These are phyloP conservation scores for Onygenales sp. DNA, from an alignment of 2,329 filamentous ascomycete genomes.

Conservation along the genomic window DNA sequence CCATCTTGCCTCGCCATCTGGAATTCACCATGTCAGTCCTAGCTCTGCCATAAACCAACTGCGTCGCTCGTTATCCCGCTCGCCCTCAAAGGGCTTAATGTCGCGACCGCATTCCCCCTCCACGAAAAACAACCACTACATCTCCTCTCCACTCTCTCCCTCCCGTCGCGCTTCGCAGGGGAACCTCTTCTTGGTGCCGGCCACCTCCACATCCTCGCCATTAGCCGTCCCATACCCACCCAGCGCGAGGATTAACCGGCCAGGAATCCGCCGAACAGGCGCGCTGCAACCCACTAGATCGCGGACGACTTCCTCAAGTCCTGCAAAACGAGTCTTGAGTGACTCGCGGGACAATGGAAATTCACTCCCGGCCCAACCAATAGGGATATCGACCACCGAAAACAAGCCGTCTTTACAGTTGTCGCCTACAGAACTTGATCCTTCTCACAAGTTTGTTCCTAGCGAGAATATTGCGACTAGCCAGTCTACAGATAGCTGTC, in stretches of 20 bases:
- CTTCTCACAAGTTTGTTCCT: background rate
- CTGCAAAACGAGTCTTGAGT: slow-evolving; percentile 66
- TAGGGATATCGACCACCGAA: slow-evolving; percentile 14
- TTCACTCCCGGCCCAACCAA: slow-evolving; percentile 40
- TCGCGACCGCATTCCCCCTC: slow-evolving; percentile 43
- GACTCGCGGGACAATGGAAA: slow-evolving; percentile 64
- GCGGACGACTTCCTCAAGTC: slow-evolving; percentile 69
- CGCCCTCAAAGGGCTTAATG: slow-evolving; percentile 72
- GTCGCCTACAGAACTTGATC: slow-evolving; percentile 3
- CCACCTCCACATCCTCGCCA: slow-evolving; percentile 40
- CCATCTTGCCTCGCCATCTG: slow-evolving; percentile 77
- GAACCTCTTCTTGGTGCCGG: slow-evolving; percentile 42
- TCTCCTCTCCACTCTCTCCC: slow-evolving; percentile 49
- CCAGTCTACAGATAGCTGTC: slow-evolving; percentile 8
- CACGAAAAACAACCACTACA: slow-evolving; percentile 37
- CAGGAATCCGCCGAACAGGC: slow-evolving; percentile 31
- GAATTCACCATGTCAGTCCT: slow-evolving; percentile 72
- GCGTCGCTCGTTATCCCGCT: slow-evolving; percentile 78
- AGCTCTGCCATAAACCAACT: slow-evolving; percentile 73
- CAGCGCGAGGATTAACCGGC: slow-evolving; percentile 50
- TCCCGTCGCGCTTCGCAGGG: slow-evolving; percentile 42
- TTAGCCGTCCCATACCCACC: slow-evolving; percentile 57
- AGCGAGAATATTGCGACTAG: slow-evolving; percentile 24
- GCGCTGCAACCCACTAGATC: slow-evolving; percentile 37
- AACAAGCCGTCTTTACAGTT: background rate